These are phyloP conservation scores for Nyssa sinensis DNA, from an alignment of 148 eudicot species.

Conservation along the genomic window DNA sequence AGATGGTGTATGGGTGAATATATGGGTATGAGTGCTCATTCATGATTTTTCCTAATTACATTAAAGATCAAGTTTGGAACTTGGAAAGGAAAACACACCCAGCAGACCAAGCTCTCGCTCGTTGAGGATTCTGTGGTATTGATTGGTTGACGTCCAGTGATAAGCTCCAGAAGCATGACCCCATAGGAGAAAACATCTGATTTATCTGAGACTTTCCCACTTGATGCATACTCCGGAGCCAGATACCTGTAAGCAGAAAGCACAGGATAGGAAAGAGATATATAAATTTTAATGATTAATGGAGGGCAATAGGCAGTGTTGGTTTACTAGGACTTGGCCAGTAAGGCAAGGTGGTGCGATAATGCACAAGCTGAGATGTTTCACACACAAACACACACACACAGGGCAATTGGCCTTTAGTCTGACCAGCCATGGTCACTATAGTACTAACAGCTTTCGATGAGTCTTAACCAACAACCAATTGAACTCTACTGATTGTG, in stretches of 20 bases:
- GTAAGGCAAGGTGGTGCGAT: no score
- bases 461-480: no score
- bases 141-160: slow-evolving; percentile 47
- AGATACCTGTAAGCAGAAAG: slow-evolving; percentile 25
- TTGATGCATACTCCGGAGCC: slow-evolving; percentile 53
- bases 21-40: background rate
- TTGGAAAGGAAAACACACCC: slow-evolving; percentile 25
- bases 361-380: no score
- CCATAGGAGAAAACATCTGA: slow-evolving; percentile 57
- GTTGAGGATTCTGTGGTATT: slow-evolving; percentile 25
- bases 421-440: background rate
- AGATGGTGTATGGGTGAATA: background rate
- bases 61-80: background rate
- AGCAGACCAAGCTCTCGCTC: slow-evolving; percentile 41
- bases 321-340: no score
- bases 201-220: slow-evolving; percentile 50
- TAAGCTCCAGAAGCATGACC: slow-evolving; percentile 52
- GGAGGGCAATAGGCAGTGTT: no score
- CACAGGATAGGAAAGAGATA: background rate
- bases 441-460: background rate
- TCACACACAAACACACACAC: no score
- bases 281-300: background rate
- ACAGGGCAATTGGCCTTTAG: no score
- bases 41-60: background rate
- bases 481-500: no score